Evolutionary conservation across 2,329 filamentous ascomycete genomes (phyloP), one percentile per base, ranked within the genome.

Genomic region (Aureobasidium zeae): DNA sequence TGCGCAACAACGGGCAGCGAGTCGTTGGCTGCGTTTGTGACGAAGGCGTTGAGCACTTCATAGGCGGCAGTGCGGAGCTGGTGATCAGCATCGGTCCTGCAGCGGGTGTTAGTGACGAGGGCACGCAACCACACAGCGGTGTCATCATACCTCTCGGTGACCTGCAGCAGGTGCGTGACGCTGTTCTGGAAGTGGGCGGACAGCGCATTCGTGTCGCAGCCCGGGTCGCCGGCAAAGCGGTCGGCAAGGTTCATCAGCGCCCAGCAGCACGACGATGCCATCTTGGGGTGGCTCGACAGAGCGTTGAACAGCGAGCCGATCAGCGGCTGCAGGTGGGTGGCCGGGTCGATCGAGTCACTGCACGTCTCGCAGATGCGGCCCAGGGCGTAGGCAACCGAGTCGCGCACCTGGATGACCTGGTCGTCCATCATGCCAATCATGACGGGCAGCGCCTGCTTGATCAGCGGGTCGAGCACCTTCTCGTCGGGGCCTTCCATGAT

Each of bases 401-500:
- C 91, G 65, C 86, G 85, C 58, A 98, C 91, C 53, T 93, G 86
- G 39, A 96, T 72, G 26, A 84, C 85, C 53, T 73, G 75, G 61
- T 98, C 91, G 47, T 91, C 81, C 81, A 82, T 82, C 86, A 96
- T 96, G 53, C 75, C 78, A 58, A 98, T 91, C 38, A 98, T 73
- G 44, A 95, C 85, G 41, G 86, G 83, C 37, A 98, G 76, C 49
- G 88, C 91, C 63, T 95, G 89, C 71, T 94, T 94, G 58, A 98
- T 86, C 45, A 98, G 83, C 45, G 89, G 88, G 57, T 94, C 86
- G 41, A 98, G 71, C 37, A 89, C 79, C 68, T 85, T 86, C 64
- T 94, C 85, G 47, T 96, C 91, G 1, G 91, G 91, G 19, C 91
- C 91, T 61, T 98, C 91, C 88, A 98, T 95, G 56, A 98, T 96